These are phyloP conservation scores for Spizellomyces sp. DNA, from an alignment of 192 early-diverging fungal species.

Conservation along the genomic window DNA sequence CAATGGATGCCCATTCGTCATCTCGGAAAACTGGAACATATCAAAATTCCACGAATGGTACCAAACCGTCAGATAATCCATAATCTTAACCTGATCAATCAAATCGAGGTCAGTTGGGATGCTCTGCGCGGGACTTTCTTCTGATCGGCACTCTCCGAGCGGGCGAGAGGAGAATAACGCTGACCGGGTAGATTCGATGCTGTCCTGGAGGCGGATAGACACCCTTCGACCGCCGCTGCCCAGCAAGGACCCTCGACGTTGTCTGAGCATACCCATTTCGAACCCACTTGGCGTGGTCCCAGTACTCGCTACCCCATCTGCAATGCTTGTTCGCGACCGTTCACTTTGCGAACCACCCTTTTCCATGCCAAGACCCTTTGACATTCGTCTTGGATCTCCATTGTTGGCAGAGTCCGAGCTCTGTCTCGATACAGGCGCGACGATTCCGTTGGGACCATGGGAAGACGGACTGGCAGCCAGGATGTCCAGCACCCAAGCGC, in stretches of 20 bases:
- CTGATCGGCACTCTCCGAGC: background rate
- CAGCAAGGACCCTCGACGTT: background rate
- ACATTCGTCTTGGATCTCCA: background rate
- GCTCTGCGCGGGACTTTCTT: background rate
- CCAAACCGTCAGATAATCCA: slow-evolving; percentile 36
- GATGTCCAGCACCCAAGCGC: slow-evolving; percentile 31
- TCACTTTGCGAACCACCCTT: background rate
- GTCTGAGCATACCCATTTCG: background rate
- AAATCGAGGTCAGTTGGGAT: background rate
- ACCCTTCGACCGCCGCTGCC: background rate
- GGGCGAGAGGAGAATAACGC: background rate
- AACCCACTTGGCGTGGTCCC: background rate
- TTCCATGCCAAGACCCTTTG: background rate
- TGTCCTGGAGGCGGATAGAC: background rate
- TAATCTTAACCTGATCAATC: slow-evolving; percentile 28
- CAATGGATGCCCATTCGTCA: slow-evolving; percentile 49
- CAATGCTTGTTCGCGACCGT: background rate
- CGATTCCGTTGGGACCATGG: background rate
- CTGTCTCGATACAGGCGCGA: background rate
- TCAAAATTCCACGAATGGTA: slow-evolving; percentile 40
- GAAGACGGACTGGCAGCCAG: slow-evolving; percentile 11
- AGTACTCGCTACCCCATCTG: background rate
- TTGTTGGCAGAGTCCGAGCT: background rate
- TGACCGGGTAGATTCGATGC: background rate
- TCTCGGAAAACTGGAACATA: slow-evolving; percentile 44